phyloP scores from a whole-genome alignment of 148 eudicot species.

The Nepenthes gracilis region DNA sequence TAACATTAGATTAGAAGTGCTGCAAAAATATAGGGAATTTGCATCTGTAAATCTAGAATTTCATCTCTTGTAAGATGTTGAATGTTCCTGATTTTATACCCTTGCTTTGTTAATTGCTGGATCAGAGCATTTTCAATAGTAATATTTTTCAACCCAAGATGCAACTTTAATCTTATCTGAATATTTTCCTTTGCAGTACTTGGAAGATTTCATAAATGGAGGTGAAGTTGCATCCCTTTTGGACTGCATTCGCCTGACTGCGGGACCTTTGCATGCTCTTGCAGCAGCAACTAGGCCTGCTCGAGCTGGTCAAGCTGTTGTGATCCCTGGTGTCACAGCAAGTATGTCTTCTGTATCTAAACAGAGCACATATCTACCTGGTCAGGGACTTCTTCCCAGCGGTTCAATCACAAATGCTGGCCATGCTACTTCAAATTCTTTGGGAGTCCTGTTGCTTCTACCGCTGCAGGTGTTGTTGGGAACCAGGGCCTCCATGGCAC shows the following conservation, averaged over 20 bases:
- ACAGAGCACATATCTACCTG: conserved; percentile 40
- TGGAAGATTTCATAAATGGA: conserved; percentile 95
- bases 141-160: too few species aligned
- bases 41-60: too few species aligned
- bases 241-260: conserved; percentile 95
- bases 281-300: conserved; percentile 98
- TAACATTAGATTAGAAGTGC: too few species aligned
- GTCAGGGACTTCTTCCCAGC: conserved; percentile 43
- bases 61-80: too few species aligned
- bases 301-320: conserved; percentile 83
- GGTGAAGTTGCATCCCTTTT: conserved; percentile 91
- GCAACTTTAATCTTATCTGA: too few species aligned
- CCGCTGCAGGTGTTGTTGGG: conserved; percentile 34
- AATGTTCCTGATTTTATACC: too few species aligned
- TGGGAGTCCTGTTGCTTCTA: conserved; percentile 41
- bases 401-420: conserved; percentile 25
- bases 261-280: conserved; percentile 98
- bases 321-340: conserved; percentile 53
- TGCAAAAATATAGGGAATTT: too few species aligned
- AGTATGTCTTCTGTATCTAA: conserved; percentile 39
- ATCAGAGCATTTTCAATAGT: too few species aligned
- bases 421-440: conserved; percentile 34
- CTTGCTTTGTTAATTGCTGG: too few species aligned
- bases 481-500: conserved; percentile 45
- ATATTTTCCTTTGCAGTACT: conserved; percentile 49